Base-by-base conservation (phyloP, 2,329 filamentous ascomycete genomes). In the Aspergillus sp. region DNA sequence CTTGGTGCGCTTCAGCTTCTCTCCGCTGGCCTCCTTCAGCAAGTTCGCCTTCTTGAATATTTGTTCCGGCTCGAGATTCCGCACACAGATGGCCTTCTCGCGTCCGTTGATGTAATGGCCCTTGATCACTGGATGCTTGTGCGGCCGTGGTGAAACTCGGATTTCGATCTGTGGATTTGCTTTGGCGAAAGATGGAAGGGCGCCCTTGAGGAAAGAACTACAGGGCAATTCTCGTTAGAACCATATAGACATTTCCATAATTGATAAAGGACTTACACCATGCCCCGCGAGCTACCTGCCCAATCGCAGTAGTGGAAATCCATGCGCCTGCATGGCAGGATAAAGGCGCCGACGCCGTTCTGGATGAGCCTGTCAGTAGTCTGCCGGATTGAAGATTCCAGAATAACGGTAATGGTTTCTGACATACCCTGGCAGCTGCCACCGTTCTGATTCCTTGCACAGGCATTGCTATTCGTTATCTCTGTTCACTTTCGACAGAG, bases 221-320 rank as follows among this genome's bases (percentile, higher is more conserved):
- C 12, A 43, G 43, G 6, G 19, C 35, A 17, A 35, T 30, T 17
- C 20, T 43, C 7, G 23, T 53, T 47, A 54, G 44, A 15, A 15
- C 33, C 5, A 5, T 3, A 41, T 37, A 42, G 41, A 58, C 20
- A 49, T 27, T 25, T 3, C 4, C 10, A 12, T 15, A 15, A 5
- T 32, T 5, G 17, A 52, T 44, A 22, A 51, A 9, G 37, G 41
- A 65, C 79, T 54, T 77, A 93, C 88, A 95, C 93, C 90, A 97
- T 96, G 65, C 93, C 93, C 63, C 76, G 83, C 33, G 91, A 97
- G 69, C 88, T 95, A 54, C 90, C 93, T 49, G 87, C 88, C 82
- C 86, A 90, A 78, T 97, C 90, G 77, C 93, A 97, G 76, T 95
- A 98, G 75, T 95, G 88, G 65, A 98, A 88, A 69, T 95, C 88